Percentiles rank a stretch among this genome's conserved stretches.
Evolutionary conservation across 306 rosid species (phyloP).

Genomic region (Fragaria iinumae): DNA sequence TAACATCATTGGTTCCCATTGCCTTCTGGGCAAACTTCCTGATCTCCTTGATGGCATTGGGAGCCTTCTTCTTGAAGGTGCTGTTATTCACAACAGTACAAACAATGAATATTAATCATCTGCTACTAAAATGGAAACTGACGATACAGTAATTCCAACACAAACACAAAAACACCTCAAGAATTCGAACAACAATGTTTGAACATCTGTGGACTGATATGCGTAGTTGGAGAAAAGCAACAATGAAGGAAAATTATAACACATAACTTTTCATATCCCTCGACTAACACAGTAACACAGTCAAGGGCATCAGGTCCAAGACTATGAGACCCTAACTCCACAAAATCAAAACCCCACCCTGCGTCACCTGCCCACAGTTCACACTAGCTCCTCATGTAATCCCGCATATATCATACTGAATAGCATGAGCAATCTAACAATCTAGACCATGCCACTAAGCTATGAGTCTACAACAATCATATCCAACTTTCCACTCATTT

Average conservation of each 20-base stretch:
- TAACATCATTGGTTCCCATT: conserved; percentile 88
- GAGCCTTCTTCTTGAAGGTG: conserved; percentile 97
- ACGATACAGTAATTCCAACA: neutral
- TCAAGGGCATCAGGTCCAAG: neutral
- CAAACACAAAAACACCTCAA: neutral
- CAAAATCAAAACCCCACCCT: neutral
- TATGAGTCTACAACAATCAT: neutral
- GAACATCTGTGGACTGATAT: neutral
- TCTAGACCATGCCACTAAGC: neutral
- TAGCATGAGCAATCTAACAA: neutral
- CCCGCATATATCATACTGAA: neutral
- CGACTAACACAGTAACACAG: neutral
- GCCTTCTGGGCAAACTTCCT: conserved; percentile 88
- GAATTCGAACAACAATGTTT: neutral
- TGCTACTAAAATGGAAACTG: neutral
- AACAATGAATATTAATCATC: neutral
- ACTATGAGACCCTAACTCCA: neutral
- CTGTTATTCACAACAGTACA: conserved; percentile 35
- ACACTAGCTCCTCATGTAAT: neutral
- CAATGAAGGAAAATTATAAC: neutral
- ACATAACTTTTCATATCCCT: neutral
- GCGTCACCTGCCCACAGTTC: neutral
- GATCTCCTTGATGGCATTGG: conserved; percentile 91
- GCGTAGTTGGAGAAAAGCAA: neutral
- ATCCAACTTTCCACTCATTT: neutral